Conservation (phyloP, 495 filamentous ascomycete genomes). For the Trichoderma gamsii region DNA sequence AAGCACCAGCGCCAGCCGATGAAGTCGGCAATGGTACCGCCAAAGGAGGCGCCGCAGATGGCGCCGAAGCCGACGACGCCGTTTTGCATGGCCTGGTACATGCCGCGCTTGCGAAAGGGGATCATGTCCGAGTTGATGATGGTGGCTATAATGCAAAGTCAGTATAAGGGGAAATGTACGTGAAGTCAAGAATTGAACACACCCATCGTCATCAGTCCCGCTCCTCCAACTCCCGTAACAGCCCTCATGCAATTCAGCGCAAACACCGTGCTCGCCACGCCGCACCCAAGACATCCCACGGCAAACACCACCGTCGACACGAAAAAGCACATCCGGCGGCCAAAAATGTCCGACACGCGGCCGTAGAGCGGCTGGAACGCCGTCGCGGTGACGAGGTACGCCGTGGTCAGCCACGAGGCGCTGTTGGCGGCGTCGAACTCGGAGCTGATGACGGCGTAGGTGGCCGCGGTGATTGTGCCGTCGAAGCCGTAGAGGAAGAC, state of each 20-base stretch:
- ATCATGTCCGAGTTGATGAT: constrained; percentile 58
- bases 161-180: no score
- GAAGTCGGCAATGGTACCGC: constrained; percentile 35
- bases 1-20: constrained; percentile 42
- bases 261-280: constrained; percentile 42
- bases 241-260: constrained; percentile 42
- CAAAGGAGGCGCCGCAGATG: constrained; percentile 36
- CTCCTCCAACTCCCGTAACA: constrained; percentile 30
- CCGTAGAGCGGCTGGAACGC: constrained; percentile 60
- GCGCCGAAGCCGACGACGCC: constrained; percentile 47
- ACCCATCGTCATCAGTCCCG: constrained; percentile 37
- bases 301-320: constrained; percentile 51
- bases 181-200: no score
- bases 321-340: constrained; percentile 54
- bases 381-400: constrained; percentile 66
- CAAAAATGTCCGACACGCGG: constrained; percentile 61
- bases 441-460: constrained; percentile 58
- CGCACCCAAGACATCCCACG: constrained; percentile 56
- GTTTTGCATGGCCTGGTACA: constrained; percentile 55
- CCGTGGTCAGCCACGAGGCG: constrained; percentile 69
- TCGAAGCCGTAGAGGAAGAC: constrained; percentile 63
- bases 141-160: constrained; percentile 36
- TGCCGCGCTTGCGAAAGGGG: constrained; percentile 50
- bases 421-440: constrained; percentile 49
- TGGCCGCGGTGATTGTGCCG: constrained; percentile 60